Evolutionary conservation across 768 basidiomycete genomes (phyloP), one percentile per base, ranked within the genome.

Genomic region (Mrakia gelida): DNA sequence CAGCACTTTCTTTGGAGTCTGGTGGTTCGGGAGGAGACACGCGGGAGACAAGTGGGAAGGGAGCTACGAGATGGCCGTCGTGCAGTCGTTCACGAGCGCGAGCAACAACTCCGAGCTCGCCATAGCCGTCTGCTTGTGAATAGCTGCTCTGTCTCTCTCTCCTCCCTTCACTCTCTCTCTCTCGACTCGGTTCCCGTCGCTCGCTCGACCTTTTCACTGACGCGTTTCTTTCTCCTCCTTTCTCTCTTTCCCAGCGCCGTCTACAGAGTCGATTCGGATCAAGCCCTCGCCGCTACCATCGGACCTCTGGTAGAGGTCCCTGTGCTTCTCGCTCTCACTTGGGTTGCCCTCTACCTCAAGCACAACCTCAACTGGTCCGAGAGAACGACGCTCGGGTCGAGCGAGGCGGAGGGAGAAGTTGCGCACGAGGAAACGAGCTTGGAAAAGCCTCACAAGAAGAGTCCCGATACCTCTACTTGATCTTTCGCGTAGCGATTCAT

Each of bases 31-130:
- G 15, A 81, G 86, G 62, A 82, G 83, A 56, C 84, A 86, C 74
- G 79, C 80, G 8, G 79, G 79, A 38, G 79, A 13, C 86, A 85
- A 65, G 67, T 75, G 49, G 71, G 80, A 8, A 34, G 88, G 88
- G 3, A 7, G 34, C 8, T 94, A 93, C 81, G 88, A 92, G 81
- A 88, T 89, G 85, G 91, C 91, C 0, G 91, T 90, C 2, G 89
- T 90, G 8, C 54, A 75, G 59, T 87, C 89, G 0, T 94, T 94
- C 83, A 93, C 92, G 0, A 91, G 91, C 0, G 90, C 89, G 1
- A 91, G 90, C 76, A 93, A 92, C 82, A 93, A 92, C 15, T 81
- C 91, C 88, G 92, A 94, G 85, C 87, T 94, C 0, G 92, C 93
- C 0, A 94, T 94, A 73, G 92, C 93, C 0, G 90, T 94, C 0